These are phyloP conservation scores for Fibroporia radiculosa DNA, from an alignment of 768 basidiomycete genomes.

Conservation along the genomic window DNA sequence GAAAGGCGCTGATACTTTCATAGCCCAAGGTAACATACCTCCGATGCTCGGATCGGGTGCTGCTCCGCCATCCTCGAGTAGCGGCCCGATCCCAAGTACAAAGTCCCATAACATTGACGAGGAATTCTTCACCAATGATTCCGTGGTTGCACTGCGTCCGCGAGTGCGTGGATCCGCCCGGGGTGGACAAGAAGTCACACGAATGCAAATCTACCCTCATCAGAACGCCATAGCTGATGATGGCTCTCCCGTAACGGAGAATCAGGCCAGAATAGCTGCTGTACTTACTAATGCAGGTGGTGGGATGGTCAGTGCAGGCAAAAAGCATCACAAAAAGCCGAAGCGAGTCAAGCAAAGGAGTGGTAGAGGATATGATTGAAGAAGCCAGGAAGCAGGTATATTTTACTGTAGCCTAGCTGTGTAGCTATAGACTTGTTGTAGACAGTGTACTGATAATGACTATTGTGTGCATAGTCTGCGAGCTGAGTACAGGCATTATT, in stretches of 20 bases:
- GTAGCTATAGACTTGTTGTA: constrained; percentile 5
- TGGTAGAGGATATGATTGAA: constrained; percentile 83
- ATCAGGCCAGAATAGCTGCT: constrained; percentile 34
- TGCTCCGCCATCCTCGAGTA: constrained; percentile 23
- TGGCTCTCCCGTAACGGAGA: constrained; percentile 51
- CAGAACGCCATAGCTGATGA: constrained; percentile 76
- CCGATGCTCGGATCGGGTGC: constrained; percentile 16
- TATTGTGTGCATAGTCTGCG: too few relatives aligned
- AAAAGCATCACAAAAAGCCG: constrained; percentile 82
- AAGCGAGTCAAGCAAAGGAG: constrained; percentile 83
- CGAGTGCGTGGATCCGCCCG: constrained; percentile 54
- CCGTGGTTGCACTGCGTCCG: constrained; percentile 47
- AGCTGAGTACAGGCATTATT: too few relatives aligned
- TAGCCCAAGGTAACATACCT: constrained; percentile 34
- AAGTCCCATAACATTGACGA: constrained; percentile 71
- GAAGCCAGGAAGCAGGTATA: too few relatives aligned
- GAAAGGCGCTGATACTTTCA: constrained; percentile 79
- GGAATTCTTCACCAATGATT: constrained; percentile 68
- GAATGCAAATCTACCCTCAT: constrained; percentile 70
- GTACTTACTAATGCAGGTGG: constrained; percentile 31
- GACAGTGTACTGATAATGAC: too few relatives aligned
- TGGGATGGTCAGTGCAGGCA: constrained; percentile 35
- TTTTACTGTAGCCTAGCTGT: neutral
- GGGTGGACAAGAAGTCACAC: constrained; percentile 52
- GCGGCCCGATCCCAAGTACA: constrained; percentile 21